phyloP scores from a whole-genome alignment of 305 asterid species.

The Solanum hybrid region DNA sequence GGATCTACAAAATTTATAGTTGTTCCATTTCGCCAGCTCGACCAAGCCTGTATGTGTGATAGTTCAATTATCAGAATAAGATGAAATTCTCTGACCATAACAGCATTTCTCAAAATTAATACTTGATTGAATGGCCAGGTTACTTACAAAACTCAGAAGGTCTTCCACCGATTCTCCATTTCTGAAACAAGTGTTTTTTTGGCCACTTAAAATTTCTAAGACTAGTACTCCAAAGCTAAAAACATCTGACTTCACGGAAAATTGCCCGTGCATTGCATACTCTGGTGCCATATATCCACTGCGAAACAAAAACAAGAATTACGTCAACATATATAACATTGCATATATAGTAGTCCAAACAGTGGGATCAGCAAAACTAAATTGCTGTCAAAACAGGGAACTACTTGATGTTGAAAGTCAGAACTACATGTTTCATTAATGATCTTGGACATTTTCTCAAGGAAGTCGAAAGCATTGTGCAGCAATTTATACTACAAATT shows the following conservation, averaged over 20 bases:
- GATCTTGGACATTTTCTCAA: background rate
- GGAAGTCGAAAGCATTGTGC: no score
- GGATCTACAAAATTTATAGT: background rate
- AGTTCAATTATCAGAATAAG: background rate
- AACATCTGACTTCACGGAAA: constrained; percentile 17
- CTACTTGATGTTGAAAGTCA: background rate
- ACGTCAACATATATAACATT: background rate
- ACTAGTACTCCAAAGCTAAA: constrained; percentile 18
- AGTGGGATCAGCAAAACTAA: background rate
- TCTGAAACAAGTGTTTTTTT: constrained; percentile 6
- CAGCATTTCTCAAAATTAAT: background rate
- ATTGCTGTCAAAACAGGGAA: background rate
- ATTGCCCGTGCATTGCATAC: constrained; percentile 11
- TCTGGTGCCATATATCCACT: constrained; percentile 34
- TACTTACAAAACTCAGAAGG: constrained; percentile 10
- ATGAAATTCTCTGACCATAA: background rate
- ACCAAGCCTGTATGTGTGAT: constrained; percentile 1
- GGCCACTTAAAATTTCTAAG: constrained; percentile 18
- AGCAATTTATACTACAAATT: no score
- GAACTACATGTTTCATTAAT: background rate
- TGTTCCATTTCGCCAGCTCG: background rate
- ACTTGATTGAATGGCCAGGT: background rate
- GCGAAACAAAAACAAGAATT: background rate
- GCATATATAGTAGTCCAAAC: background rate
- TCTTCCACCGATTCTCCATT: background rate